Conservation (phyloP, 345 rosid species). For the Sonneratia caseolaris region DNA sequence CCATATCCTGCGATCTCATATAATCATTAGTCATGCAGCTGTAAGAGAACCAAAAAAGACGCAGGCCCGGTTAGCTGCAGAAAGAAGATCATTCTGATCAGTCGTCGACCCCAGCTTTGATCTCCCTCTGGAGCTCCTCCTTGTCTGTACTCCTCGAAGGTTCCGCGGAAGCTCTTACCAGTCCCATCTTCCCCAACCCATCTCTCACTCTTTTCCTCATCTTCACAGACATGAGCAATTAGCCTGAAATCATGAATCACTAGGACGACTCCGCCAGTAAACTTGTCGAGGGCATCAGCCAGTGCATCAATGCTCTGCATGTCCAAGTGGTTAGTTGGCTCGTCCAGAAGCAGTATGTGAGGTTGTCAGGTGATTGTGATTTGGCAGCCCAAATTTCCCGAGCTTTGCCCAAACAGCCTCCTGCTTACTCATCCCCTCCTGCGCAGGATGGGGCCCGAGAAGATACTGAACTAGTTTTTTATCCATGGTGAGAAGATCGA, state of each 20-base stretch:
- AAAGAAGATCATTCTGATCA: background rate
- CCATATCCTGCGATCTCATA: background rate
- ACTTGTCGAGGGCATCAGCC: conserved; percentile 89
- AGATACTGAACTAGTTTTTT: conserved; percentile 94
- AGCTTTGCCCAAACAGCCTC: conserved; percentile 95
- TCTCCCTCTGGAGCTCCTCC: conserved; percentile 70
- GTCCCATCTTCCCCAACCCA: conserved; percentile 94
- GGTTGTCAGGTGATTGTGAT: conserved; percentile 86
- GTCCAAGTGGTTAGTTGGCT: conserved; percentile 92
- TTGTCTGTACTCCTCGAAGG: conserved; percentile 84
- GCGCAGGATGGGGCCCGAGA: conserved; percentile 89
- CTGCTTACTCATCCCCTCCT: conserved; percentile 90
- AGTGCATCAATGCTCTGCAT: conserved; percentile 96
- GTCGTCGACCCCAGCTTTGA: conserved; percentile 62
- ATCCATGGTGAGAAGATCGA: conserved; percentile 79
- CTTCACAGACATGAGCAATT: conserved; percentile 77
- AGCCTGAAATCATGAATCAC: conserved; percentile 95
- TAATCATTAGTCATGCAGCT: background rate
- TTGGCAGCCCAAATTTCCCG: conserved; percentile 86
- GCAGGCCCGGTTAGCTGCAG: background rate
- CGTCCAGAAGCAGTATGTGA: conserved; percentile 77
- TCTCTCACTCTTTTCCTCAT: conserved; percentile 73
- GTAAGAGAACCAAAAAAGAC: background rate
- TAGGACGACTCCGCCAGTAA: conserved; percentile 78
- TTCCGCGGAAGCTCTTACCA: conserved; percentile 42